Evolutionary conservation across 495 filamentous ascomycete species (phyloP).

Genomic region (Penicillium desertorum): DNA sequence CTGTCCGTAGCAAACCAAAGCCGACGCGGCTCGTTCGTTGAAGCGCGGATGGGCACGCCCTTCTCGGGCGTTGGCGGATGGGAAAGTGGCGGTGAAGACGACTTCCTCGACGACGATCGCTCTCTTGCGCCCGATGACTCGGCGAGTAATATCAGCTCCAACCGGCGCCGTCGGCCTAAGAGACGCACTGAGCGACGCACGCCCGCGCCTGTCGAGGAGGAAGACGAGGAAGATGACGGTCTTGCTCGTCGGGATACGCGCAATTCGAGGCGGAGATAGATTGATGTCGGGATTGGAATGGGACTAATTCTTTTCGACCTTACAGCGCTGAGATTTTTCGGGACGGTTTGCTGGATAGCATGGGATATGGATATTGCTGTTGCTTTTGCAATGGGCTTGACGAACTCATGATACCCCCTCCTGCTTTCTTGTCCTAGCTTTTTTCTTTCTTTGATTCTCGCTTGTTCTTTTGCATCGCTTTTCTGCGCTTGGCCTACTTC

Average conservation of each 20-base stretch:
- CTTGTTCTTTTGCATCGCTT: slow-evolving; percentile 7
- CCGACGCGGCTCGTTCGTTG: slow-evolving; percentile 55
- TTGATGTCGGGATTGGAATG: neutral
- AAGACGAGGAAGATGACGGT: slow-evolving; percentile 59
- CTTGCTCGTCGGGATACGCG: slow-evolving; percentile 34
- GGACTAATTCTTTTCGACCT: neutral
- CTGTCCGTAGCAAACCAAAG: slow-evolving; percentile 75
- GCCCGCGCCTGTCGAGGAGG: slow-evolving; percentile 82
- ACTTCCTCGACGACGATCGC: slow-evolving; percentile 55
- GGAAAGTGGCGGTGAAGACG: slow-evolving; percentile 60
- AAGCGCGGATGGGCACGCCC: slow-evolving; percentile 59
- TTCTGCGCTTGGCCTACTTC: slow-evolving; percentile 1
- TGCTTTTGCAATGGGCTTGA: slow-evolving; percentile 23
- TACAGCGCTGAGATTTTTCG: neutral
- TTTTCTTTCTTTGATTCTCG: neutral
- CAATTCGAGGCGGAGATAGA: slow-evolving; percentile 31
- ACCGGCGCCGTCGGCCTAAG: slow-evolving; percentile 67
- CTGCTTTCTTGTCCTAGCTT: slow-evolving; percentile 8
- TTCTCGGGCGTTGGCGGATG: slow-evolving; percentile 43
- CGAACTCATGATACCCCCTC: slow-evolving; percentile 28
- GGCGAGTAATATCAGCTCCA: slow-evolving; percentile 85
- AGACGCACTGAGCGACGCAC: slow-evolving; percentile 70
- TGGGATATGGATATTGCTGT: slow-evolving; percentile 26
- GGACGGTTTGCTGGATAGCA: slow-evolving; percentile 9
- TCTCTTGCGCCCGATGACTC: slow-evolving; percentile 71